These are phyloP conservation scores for Xerocomellus intermedius DNA, from an alignment of 768 basidiomycete genomes.

Conservation along the genomic window DNA sequence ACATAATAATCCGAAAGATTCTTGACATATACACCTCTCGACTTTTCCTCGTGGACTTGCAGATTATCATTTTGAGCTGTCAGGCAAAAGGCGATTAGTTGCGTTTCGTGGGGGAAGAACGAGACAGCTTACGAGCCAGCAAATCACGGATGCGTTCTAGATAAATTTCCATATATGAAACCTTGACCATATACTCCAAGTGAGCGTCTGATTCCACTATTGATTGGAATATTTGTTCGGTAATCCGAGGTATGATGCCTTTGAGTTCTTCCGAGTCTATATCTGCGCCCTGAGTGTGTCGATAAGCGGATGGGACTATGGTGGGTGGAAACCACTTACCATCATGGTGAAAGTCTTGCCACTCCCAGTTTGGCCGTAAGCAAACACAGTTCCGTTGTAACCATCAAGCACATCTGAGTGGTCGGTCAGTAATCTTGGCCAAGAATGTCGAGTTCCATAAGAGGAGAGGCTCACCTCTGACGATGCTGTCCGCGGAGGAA, in stretches of 20 bases:
- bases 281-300: constrained; percentile 75
- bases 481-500: constrained; percentile 55
- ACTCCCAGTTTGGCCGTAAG: constrained; percentile 96
- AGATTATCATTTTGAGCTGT: constrained; percentile 96
- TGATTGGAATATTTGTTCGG: constrained; percentile 98
- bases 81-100: constrained; percentile 8
- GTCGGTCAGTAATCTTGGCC: constrained; percentile 17
- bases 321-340: constrained; percentile 46
- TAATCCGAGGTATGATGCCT: constrained; percentile 97
- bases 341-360: constrained; percentile 99
- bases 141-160: constrained; percentile 94
- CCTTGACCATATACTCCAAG: constrained; percentile 98
- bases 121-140: constrained; percentile 74
- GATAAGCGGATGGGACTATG: constrained; percentile 9
- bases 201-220: constrained; percentile 95
- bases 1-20: constrained; percentile 98
- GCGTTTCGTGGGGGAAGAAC: neutral
- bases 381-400: constrained; percentile 97
- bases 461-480: constrained; percentile 61
- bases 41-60: constrained; percentile 98
- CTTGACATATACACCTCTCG: constrained; percentile 97
- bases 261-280: constrained; percentile 92
- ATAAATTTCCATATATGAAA: constrained; percentile 99
- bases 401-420: constrained; percentile 91
- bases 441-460: neutral